These are phyloP conservation scores for Fraxinus sp. DNA, from an alignment of 305 asterid species.

Conservation along the genomic window DNA sequence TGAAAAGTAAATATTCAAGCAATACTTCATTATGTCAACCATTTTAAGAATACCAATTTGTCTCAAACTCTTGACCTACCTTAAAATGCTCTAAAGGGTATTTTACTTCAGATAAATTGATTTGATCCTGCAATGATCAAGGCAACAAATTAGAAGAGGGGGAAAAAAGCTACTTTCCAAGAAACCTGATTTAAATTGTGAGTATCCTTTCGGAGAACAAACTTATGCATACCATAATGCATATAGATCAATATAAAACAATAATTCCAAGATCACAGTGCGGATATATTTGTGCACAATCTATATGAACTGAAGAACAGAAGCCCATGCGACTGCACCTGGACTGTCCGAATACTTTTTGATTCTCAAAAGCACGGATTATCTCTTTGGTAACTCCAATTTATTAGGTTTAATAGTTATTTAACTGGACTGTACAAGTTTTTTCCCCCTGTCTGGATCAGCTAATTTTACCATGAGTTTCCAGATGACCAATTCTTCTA, in stretches of 20 bases:
- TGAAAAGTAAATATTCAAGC: neutral
- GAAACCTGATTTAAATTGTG: conserved; percentile 15
- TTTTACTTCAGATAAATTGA: conserved; percentile 74
- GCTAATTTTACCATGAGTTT: neutral
- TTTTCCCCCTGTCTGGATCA: neutral
- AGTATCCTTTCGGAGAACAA: neutral
- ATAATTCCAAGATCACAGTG: neutral
- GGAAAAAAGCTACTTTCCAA: neutral
- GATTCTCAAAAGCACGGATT: neutral
- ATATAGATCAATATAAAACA: neutral
- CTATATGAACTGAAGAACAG: neutral
- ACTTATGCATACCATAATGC: neutral
- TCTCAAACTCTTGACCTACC: conserved; percentile 46
- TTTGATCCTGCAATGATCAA: conserved; percentile 77
- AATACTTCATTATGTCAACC: conserved; percentile 7
- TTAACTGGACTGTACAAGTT: neutral
- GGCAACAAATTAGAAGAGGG: conserved; percentile 28
- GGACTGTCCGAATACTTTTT: neutral
- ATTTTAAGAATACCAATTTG: conserved; percentile 7
- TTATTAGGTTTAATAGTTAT: neutral
- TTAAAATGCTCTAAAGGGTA: conserved; percentile 84
- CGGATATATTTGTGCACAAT: neutral
- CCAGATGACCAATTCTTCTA: neutral
- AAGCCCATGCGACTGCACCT: neutral
- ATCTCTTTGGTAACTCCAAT: neutral